Evolutionary conservation across 2,329 filamentous ascomycete genomes (phyloP).

Genomic region (Sporothrix phasma): DNA sequence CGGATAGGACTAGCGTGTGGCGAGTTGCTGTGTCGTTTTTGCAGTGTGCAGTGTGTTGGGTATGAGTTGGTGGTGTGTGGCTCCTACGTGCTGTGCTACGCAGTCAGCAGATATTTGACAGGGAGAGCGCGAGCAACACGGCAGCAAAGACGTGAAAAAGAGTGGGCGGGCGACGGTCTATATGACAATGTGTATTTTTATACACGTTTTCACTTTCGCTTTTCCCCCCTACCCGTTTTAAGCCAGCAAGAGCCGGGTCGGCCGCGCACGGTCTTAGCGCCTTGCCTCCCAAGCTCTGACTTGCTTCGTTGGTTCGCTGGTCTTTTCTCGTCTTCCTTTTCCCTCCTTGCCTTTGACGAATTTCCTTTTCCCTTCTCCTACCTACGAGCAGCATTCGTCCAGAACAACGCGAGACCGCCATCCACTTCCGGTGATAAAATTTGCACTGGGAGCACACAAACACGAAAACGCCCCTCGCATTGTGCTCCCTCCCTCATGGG

Average conservation of each 20-base stretch:
- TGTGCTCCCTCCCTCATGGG: not conserved
- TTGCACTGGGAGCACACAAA: not conserved
- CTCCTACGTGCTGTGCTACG: not conserved
- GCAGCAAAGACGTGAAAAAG: slow-evolving; percentile 18
- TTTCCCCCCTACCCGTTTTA: not conserved
- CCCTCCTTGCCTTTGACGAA: slow-evolving; percentile 1
- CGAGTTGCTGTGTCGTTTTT: not conserved
- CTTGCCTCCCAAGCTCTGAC: slow-evolving; percentile 10
- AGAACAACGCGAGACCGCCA: not conserved
- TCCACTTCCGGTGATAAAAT: not conserved
- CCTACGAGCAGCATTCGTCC: not conserved
- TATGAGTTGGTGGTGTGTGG: not conserved
- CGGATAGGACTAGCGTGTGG: slow-evolving; percentile 5
- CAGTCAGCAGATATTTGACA: not conserved
- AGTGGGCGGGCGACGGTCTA: slow-evolving; percentile 23
- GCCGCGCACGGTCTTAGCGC: slow-evolving; percentile 19
- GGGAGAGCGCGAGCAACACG: slow-evolving; percentile 4
- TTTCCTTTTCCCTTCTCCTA: not conserved
- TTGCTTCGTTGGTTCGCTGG: slow-evolving; percentile 1
- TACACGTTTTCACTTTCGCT: slow-evolving; percentile 21
- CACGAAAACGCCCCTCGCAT: not conserved
- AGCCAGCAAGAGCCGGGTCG: slow-evolving; percentile 12
- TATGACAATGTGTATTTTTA: slow-evolving; percentile 26
- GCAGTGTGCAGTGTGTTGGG: not conserved
- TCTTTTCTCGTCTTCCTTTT: not conserved